Percentiles rank a stretch among this genome's conserved stretches.
Evolutionary conservation across 768 basidiomycete species (phyloP).

Genomic region (Mrakia blollopis): DNA sequence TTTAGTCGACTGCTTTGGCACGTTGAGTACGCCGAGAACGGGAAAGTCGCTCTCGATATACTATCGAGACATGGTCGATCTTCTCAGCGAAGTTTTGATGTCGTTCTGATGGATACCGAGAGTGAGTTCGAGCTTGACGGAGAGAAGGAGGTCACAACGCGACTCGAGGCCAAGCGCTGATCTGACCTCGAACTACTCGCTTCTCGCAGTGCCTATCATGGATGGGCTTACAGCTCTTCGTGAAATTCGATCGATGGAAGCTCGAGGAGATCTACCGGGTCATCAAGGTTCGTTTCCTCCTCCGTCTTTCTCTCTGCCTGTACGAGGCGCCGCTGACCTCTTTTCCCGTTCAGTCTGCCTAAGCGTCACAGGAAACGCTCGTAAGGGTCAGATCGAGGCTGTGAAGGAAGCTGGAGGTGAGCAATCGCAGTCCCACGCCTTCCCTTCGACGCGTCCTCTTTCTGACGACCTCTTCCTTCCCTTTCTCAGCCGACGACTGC

Average conservation of each 20-base stretch:
- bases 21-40: not conserved
- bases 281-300: slow-evolving; percentile 6
- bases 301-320: too few species aligned
- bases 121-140: not conserved
- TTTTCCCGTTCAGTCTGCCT: not conserved
- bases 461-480: not conserved
- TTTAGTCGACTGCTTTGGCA: not conserved
- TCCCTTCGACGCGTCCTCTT: not conserved
- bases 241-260: slow-evolving; percentile 5
- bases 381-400: slow-evolving; percentile 5
- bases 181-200: too few species aligned
- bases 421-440: too few species aligned
- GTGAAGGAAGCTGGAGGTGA: slow-evolving; percentile 4
- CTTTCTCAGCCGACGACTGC: not conserved
- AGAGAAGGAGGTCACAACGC: too few species aligned
- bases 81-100: not conserved
- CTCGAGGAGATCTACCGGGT: not conserved
- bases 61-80: not conserved
- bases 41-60: not conserved
- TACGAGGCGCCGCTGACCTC: too few species aligned
- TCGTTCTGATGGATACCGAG: not conserved
- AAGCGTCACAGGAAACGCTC: not conserved
- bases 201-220: slow-evolving; percentile 8
- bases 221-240: not conserved
- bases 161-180: too few species aligned